Percentiles rank a stretch among this genome's conserved stretches.
These are phyloP conservation scores for Gynochthodes officinalis DNA, from an alignment of 257 asterid genomes.

Conservation along the genomic window DNA sequence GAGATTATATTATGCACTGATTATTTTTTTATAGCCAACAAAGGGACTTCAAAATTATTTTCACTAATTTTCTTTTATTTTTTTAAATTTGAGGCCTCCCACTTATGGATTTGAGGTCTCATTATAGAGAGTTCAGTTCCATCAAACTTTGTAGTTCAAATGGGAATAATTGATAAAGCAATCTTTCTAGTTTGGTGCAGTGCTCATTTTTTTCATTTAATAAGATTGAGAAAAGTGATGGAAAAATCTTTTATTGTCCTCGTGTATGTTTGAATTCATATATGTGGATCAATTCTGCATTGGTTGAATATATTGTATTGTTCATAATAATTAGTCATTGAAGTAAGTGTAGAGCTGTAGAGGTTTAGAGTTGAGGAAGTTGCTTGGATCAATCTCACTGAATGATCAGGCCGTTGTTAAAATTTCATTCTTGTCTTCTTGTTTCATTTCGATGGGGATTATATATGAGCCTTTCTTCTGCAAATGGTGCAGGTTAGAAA, in stretches of 20 bases:
- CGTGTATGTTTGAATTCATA: too few relatives aligned
- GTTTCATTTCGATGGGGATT: neutral
- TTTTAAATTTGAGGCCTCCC: neutral
- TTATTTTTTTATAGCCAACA: too few relatives aligned
- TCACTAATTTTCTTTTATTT: neutral
- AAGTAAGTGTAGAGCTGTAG: neutral
- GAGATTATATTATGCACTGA: neutral
- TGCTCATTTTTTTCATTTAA: neutral
- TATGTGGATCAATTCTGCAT: too few relatives aligned
- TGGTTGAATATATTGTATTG: neutral
- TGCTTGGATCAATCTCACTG: neutral
- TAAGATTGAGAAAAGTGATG: neutral
- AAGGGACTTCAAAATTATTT: too few relatives aligned
- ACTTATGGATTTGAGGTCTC: neutral
- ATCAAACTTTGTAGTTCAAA: neutral
- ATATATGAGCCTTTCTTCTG: neutral
- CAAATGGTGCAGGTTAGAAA: constrained; percentile 51
- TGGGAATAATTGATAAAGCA: neutral
- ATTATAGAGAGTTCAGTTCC: neutral
- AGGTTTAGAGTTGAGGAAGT: neutral
- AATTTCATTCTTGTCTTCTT: neutral
- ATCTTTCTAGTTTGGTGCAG: neutral
- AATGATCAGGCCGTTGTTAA: neutral
- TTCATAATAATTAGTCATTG: neutral
- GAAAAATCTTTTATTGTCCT: too few relatives aligned